Evolutionary conservation across 306 rosid genomes (phyloP), one percentile per base, ranked within the genome.

Genomic region (Sicyos edulis): DNA sequence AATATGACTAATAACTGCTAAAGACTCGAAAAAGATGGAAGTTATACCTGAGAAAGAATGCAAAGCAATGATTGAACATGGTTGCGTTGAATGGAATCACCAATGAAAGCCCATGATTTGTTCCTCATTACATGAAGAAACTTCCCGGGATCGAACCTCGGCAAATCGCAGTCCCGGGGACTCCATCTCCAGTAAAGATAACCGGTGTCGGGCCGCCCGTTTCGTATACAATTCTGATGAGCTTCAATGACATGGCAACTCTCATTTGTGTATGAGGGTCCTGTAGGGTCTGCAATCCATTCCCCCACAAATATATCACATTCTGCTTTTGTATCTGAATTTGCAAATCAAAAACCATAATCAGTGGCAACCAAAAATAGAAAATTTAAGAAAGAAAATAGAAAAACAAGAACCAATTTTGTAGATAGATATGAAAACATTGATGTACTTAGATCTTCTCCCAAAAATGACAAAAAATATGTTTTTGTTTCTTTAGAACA

Each of bases 71-170:
- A 89, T 70, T 89, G 96, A 6, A 85, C 89, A 60, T 89, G 96
- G 79, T 92, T 92, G 9, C 91, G 87, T 8, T 90, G 86, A 61
- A 92, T 92, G 76, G 98, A 92, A 82, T 88, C 96, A 2, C 96
- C 96, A 9, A 88, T 66, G 72, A 92, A 92, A 10, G 86, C 90
- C 88, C 83, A 88, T 60, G 84, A 82, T 76, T 80, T 88, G 67
- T 83, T 58, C 77, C 84, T 88, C 96, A 89, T 89, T 5, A 80
- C 74, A 79, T 76, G 49, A 63, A 92, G 91, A 79, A 92, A 90
- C 34, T 75, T 84, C 15, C 13, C 15, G 4, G 96, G 82, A 78
- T 76, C 76, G 76, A 92, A 90, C 80, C 76, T 87, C 21, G 90
- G 86, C 8, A 92, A 24, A 10, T 80, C 74, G 77, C 96, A 92